These are phyloP conservation scores for Asterionellopsis glacialis DNA, from an alignment of 108 stramenopile genomes.

Conservation along the genomic window DNA sequence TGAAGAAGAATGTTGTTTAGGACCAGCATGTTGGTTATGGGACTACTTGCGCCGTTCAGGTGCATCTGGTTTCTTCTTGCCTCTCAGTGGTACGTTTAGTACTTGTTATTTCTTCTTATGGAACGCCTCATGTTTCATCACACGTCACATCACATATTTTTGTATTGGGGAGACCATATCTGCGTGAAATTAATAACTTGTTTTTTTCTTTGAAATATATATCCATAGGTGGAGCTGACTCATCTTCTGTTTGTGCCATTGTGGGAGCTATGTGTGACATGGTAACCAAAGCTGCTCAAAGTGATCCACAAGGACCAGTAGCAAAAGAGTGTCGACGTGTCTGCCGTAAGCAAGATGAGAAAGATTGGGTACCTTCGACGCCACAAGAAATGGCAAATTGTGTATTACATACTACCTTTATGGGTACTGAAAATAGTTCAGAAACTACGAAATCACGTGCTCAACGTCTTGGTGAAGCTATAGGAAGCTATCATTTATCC, in stretches of 20 bases:
- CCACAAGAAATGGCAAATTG: constrained; percentile 81
- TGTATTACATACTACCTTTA: constrained; percentile 92
- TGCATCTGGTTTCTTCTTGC: constrained; percentile 93
- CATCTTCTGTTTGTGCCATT: constrained; percentile 89
- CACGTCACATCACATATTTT: no score
- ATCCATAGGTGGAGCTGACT: constrained; percentile 92
- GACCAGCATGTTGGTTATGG: constrained; percentile 99
- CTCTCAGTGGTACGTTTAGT: constrained; percentile 66
- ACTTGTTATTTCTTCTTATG: background rate
- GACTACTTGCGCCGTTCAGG: constrained; percentile 94
- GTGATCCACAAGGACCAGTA: constrained; percentile 48
- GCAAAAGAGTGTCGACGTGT: constrained; percentile 59
- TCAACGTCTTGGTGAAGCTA: constrained; percentile 72
- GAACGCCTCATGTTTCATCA: no score
- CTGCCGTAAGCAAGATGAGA: constrained; percentile 41
- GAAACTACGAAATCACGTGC: constrained; percentile 77
- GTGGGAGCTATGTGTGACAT: constrained; percentile 95
- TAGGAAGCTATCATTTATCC: constrained; percentile 90
- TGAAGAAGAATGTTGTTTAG: constrained; percentile 96
- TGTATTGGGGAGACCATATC: no score
- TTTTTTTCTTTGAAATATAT: background rate
- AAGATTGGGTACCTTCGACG: constrained; percentile 64
- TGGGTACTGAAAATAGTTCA: constrained; percentile 94
- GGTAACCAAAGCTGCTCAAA: constrained; percentile 63
- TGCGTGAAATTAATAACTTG: no score